Evolutionary conservation across 805 yeast genomes (phyloP).

Genomic region (Metschnikowia kofuensis): DNA sequence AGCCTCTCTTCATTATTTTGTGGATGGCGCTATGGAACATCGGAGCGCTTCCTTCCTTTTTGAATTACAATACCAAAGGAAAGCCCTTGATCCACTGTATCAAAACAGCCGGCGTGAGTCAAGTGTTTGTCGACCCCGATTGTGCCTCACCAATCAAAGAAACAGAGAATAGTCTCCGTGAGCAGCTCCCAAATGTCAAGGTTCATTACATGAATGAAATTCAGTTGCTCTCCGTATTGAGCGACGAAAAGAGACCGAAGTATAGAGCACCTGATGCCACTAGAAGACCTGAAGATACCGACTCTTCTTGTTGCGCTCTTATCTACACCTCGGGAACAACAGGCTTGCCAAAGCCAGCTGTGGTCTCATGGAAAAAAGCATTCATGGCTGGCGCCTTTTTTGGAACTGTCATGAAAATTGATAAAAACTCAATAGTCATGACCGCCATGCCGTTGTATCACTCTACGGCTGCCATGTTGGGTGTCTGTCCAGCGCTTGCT

Average conservation of each 20-base stretch:
- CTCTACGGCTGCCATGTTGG: slow-evolving; percentile 88
- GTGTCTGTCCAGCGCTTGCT: slow-evolving; percentile 63
- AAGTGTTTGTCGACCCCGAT: slow-evolving; percentile 73
- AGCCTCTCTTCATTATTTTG: slow-evolving; percentile 72
- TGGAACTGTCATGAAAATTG: slow-evolving; percentile 63
- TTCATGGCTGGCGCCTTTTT: slow-evolving; percentile 68
- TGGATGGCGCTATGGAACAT: slow-evolving; percentile 90
- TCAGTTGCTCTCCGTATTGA: slow-evolving; percentile 41
- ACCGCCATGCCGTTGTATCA: slow-evolving; percentile 96
- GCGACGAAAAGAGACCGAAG: slow-evolving; percentile 41
- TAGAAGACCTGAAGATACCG: slow-evolving; percentile 57
- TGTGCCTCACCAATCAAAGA: slow-evolving; percentile 51
- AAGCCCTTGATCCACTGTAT: slow-evolving; percentile 78
- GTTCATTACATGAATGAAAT: slow-evolving; percentile 52
- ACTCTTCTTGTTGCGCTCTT: slow-evolving; percentile 63
- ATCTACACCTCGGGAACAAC: slow-evolving; percentile 95
- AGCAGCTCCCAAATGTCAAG: slow-evolving; percentile 35
- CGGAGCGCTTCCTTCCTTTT: slow-evolving; percentile 85
- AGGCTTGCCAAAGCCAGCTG: slow-evolving; percentile 91
- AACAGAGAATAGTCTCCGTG: slow-evolving; percentile 41
- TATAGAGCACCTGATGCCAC: slow-evolving; percentile 54
- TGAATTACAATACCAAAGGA: slow-evolving; percentile 76
- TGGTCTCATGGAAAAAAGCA: slow-evolving; percentile 87
- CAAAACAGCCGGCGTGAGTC: slow-evolving; percentile 58
- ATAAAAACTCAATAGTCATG: slow-evolving; percentile 56